phyloP scores from a whole-genome alignment of 2,329 filamentous ascomycete species.

The Claviceps arundinis region DNA sequence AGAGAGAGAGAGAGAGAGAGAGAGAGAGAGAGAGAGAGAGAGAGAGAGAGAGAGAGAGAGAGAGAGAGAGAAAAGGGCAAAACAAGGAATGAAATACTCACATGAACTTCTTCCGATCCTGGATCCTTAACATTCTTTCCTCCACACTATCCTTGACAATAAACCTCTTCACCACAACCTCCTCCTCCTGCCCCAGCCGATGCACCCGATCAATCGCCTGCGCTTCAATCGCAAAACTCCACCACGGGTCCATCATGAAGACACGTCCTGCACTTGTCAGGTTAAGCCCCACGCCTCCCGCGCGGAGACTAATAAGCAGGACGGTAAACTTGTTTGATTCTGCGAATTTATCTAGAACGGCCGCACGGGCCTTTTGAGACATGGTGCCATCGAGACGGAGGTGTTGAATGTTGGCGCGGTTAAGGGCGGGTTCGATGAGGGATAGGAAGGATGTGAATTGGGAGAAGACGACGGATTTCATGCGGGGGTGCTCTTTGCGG shows the following conservation, averaged over 20 bases:
- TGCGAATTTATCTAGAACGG: conserved; percentile 63
- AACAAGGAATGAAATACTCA: conserved; percentile 33
- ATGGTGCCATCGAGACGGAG: conserved; percentile 89
- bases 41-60: neutral
- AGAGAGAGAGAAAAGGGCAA: neutral
- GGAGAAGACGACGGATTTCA: conserved; percentile 88
- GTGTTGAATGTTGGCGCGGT: conserved; percentile 57
- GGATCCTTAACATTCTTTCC: conserved; percentile 84
- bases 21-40: neutral
- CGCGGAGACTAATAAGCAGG: conserved; percentile 70
- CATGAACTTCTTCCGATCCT: conserved; percentile 94
- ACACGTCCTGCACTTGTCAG: conserved; percentile 79
- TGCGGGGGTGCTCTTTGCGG: conserved; percentile 49
- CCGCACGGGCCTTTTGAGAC: conserved; percentile 69
- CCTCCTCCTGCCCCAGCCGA: conserved; percentile 82
- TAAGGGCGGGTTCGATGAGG: conserved; percentile 72
- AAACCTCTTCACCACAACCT: conserved; percentile 78
- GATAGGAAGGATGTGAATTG: conserved; percentile 96
- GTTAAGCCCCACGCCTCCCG: conserved; percentile 89
- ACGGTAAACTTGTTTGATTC: conserved; percentile 50
- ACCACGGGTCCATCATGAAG: conserved; percentile 99
- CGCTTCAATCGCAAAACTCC: conserved; percentile 92
- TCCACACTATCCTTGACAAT: conserved; percentile 87
- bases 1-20: too few species aligned
- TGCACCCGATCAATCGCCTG: conserved; percentile 97